Evolutionary conservation across 129 eudicot species (phyloP).

Genomic region (Sambucus nigra): DNA sequence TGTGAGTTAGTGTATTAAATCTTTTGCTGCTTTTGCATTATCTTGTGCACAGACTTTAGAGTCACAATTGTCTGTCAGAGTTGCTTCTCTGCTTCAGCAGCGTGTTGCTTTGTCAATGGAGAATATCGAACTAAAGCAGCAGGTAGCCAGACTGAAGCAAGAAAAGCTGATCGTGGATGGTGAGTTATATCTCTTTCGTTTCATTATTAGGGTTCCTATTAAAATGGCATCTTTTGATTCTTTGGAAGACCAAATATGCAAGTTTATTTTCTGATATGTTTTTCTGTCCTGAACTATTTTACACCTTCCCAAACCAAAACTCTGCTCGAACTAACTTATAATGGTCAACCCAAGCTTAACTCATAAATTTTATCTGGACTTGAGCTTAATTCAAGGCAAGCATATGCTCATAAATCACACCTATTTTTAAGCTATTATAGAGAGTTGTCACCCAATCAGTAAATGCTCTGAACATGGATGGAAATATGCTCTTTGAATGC

Average conservation of each 20-base stretch:
- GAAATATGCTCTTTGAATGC: no score
- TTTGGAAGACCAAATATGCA: neutral
- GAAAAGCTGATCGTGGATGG: slow-evolving; percentile 57
- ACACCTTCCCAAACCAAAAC: no score
- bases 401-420: no score
- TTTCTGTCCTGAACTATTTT: neutral
- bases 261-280: neutral
- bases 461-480: no score
- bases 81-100: slow-evolving; percentile 46
- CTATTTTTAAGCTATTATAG: no score
- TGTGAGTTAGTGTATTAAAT: no score
- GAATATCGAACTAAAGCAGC: slow-evolving; percentile 62
- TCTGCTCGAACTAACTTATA: no score
- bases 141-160: slow-evolving; percentile 45
- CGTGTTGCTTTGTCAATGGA: slow-evolving; percentile 52
- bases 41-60: slow-evolving; percentile 53
- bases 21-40: no score
- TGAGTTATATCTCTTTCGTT: slow-evolving; percentile 16
- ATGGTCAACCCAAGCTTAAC: no score
- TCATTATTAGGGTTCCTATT: neutral
- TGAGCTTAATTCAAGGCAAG: no score
- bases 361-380: no score
- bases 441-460: no score
- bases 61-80: slow-evolving; percentile 52
- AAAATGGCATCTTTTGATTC: neutral